phyloP scores from a whole-genome alignment of 73 alveolate genomes.

The Stentor roeselii region DNA sequence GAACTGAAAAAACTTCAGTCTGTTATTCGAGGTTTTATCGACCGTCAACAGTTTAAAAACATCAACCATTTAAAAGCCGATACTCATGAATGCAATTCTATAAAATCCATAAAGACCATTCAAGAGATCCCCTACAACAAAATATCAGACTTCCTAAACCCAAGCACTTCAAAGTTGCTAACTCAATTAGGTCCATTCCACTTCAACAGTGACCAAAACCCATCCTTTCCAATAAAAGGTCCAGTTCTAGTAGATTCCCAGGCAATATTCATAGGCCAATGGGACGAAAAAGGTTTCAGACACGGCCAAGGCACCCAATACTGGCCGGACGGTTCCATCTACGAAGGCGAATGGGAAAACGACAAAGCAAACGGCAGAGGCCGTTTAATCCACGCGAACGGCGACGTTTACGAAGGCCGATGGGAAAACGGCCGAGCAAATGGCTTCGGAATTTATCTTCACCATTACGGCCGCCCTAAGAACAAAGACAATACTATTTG shows the following conservation, averaged over 20 bases:
- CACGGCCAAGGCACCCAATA: constrained; percentile 40
- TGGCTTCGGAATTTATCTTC: constrained; percentile 60
- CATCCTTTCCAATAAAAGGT: background rate
- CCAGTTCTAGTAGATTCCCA: constrained; percentile 14
- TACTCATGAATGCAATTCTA: background rate
- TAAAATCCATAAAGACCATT: background rate
- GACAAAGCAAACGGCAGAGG: constrained; percentile 46
- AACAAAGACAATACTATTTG: constrained; percentile 38
- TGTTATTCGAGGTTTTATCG: constrained; percentile 10
- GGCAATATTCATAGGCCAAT: constrained; percentile 2
- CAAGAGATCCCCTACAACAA: background rate
- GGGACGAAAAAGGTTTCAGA: background rate
- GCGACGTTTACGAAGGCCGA: constrained; percentile 51
- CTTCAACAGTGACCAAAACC: background rate
- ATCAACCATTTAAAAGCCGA: background rate
- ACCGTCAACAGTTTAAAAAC: background rate
- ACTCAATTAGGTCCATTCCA: background rate
- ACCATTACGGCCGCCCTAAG: no score
- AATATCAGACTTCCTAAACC: background rate
- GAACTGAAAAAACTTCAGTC: background rate
- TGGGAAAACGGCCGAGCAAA: constrained; percentile 55
- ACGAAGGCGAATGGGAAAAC: constrained; percentile 41
- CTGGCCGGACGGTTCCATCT: constrained; percentile 36
- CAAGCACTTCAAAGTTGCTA: background rate
- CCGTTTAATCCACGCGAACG: constrained; percentile 44